Evolutionary conservation across 2,329 filamentous ascomycete genomes (phyloP).

Genomic region (Bipolaris cookei): DNA sequence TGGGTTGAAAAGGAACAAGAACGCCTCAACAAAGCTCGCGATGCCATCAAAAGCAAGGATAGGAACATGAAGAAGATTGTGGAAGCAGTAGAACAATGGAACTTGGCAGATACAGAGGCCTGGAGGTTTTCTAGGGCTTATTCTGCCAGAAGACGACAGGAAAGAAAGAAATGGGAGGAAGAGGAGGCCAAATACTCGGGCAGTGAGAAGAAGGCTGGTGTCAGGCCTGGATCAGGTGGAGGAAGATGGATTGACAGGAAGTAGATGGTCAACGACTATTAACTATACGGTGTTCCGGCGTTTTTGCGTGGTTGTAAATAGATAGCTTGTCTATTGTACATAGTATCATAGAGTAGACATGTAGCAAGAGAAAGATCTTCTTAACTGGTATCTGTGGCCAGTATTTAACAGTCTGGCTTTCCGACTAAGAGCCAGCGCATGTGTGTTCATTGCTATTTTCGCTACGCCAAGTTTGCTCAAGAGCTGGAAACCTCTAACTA

Average conservation of each 20-base stretch:
- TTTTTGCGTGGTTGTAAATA: background rate
- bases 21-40: conserved; percentile 61
- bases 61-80: conserved; percentile 38
- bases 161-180: conserved; percentile 72
- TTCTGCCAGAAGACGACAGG: conserved; percentile 66
- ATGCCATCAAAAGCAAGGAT: conserved; percentile 47
- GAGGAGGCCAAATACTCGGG: conserved; percentile 70
- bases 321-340: background rate
- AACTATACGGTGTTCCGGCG: conserved; percentile 4
- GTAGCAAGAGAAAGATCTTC: background rate
- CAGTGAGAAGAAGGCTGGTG: conserved; percentile 61
- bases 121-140: conserved; percentile 78
- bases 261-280: background rate
- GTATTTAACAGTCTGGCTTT: background rate
- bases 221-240: conserved; percentile 49
- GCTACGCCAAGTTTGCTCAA: background rate
- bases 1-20: conserved; percentile 62
- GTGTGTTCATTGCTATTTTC: background rate
- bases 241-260: conserved; percentile 44
- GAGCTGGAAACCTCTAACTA: background rate
- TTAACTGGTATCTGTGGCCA: background rate
- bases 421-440: too few species aligned
- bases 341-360: background rate
- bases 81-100: conserved; percentile 58
- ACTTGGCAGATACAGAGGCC: conserved; percentile 74